Percentiles rank a stretch among this genome's conserved stretches.
Evolutionary conservation across 345 rosid genomes (phyloP).

Genomic region (Murraya paniculata): DNA sequence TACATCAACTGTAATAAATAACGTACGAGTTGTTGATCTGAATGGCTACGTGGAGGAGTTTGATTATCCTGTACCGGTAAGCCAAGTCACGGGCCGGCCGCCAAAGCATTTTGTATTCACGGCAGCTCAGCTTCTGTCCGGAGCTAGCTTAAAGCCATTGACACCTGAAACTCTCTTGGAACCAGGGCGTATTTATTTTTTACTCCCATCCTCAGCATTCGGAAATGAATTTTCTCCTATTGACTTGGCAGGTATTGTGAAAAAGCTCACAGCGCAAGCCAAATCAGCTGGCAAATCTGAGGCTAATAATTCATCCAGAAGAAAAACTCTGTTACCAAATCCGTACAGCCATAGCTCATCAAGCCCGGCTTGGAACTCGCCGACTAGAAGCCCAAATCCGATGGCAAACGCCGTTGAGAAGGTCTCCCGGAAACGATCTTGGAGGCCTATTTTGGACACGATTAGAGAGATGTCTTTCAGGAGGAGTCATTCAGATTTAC

Average conservation of each 20-base stretch:
- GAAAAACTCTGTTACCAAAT: neutral
- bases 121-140: constrained; percentile 36
- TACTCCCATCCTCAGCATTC: constrained; percentile 43
- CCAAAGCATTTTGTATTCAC: constrained; percentile 38
- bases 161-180: constrained; percentile 24
- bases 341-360: neutral
- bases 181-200: constrained; percentile 42
- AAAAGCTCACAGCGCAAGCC: constrained; percentile 40
- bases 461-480: constrained; percentile 44
- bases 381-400: neutral
- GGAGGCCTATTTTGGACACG: constrained; percentile 52
- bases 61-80: constrained; percentile 31
- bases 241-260: constrained; percentile 31
- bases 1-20: neutral
- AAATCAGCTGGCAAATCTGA: constrained; percentile 5
- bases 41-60: constrained; percentile 41
- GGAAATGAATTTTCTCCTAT: constrained; percentile 34
- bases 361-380: neutral
- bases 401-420: neutral
- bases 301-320: neutral
- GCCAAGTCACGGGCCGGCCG: constrained; percentile 30
- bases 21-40: constrained; percentile 43
- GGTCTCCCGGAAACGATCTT: neutral
- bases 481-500: constrained; percentile 42
- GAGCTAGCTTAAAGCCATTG: constrained; percentile 24